A percentile compares a stretch with the other conserved stretches of the same genome.
Evolutionary conservation across 306 rosid genomes (phyloP).

Genomic region (Sicyos baderoa): DNA sequence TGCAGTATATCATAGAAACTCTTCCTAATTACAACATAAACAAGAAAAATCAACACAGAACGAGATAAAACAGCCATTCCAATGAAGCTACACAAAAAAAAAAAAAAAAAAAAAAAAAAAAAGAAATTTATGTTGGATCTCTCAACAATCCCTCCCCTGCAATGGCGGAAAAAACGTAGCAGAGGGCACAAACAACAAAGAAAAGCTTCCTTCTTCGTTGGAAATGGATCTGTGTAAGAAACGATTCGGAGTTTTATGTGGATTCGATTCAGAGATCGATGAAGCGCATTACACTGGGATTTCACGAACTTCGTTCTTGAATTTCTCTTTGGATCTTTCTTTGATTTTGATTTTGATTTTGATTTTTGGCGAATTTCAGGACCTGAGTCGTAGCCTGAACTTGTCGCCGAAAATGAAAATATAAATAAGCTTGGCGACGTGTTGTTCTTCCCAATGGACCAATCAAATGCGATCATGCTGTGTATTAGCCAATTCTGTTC

Average conservation of each 20-base stretch:
- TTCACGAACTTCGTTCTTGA: conserved; percentile 3
- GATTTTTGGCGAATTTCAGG: neutral
- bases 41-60: neutral
- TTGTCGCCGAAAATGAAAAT: conserved; percentile 16
- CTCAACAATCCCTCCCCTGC: conserved; percentile 55
- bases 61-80: neutral
- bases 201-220: conserved; percentile 39
- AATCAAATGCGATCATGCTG: conserved; percentile 32
- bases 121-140: neutral
- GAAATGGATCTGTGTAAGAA: conserved; percentile 32
- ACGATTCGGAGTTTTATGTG: neutral
- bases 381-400: conserved; percentile 12
- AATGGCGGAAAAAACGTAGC: conserved; percentile 52
- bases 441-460: conserved; percentile 40
- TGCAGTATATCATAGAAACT: conserved; percentile 81
- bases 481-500: conserved; percentile 28
- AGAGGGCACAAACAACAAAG: conserved; percentile 48
- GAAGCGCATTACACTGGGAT: conserved; percentile 11
- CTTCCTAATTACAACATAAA: conserved; percentile 35
- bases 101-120: neutral
- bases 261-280: conserved; percentile 11
- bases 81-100: neutral
- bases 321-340: neutral
- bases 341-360: too few relatives aligned
- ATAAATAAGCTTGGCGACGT: conserved; percentile 42